Evolutionary conservation across 2,329 filamentous ascomycete species (phyloP), one percentile per base, ranked within the genome.

Genomic region (Penicillium sp.): DNA sequence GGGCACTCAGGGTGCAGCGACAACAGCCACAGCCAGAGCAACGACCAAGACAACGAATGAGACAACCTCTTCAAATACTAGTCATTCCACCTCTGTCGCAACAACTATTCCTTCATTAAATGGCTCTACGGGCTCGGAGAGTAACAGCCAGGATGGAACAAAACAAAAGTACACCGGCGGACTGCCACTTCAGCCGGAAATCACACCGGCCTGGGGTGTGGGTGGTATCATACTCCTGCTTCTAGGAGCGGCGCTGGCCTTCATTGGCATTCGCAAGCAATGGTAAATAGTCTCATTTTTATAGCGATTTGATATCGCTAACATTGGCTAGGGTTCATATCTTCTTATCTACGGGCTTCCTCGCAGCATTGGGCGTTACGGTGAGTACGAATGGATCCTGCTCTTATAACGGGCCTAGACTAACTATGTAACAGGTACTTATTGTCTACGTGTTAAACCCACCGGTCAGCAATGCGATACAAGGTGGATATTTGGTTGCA

Each of bases 361-460:
- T 95, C 28, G 84, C 86, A 24, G 86, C 88, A 49, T 79, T 97
- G 38, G 88, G 90, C 17, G 88, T 95, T 13, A 87, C 90, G 0
- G 90, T 81, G 64, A 65, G 77, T 70, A 45, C 2, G 2, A 9
- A 3, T 15, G 2, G 10, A 35, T 2, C 12, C 38, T 15, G 12
- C n/a, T 15, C 6, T 15, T 4, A 10, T 19, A 12, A 9, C 17
- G 26, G 17, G 22, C 3, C 8, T 7, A 37, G 17, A 40, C 58
- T 62, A 10, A 60, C 35, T 10, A 53, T n/a, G 17, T 17, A 45
- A 38, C 4, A 80, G 73, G 81, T 97, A 2, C 82, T 98, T 24
- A 92, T 97, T 58, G 78, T 96, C 49, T 97, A 97, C 74, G 89
- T 97, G 42, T 95, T 96, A 90, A 89, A 84, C 58, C 85, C 89